Conservation (phyloP, 2,329 filamentous ascomycete species). For the Fonsecaea monophora region DNA sequence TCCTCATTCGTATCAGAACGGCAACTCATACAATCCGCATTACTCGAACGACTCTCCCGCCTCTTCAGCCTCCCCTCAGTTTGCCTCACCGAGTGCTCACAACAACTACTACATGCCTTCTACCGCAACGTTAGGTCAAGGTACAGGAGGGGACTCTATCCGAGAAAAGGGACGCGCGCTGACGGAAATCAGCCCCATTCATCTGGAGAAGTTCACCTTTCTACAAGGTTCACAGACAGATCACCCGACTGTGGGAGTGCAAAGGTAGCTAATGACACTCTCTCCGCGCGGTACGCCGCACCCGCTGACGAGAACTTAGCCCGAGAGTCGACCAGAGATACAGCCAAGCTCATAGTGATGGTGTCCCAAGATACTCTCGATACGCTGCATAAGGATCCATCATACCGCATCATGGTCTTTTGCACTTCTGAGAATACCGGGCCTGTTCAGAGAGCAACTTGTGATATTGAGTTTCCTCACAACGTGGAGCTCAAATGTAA, state of each 20-base stretch:
- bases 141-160: conserved; percentile 23
- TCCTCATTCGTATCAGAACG: conserved; percentile 26
- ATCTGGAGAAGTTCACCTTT: conserved; percentile 83
- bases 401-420: conserved; percentile 79
- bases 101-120: conserved; percentile 30
- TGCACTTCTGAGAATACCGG: conserved; percentile 70
- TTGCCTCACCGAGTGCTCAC: conserved; percentile 32
- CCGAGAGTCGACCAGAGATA: conserved; percentile 66
- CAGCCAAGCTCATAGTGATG: conserved; percentile 64
- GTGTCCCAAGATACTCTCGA: conserved; percentile 62
- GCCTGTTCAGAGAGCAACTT: conserved; percentile 56
- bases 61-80: conserved; percentile 38
- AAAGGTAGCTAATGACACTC: conserved; percentile 65
- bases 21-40: conserved; percentile 33
- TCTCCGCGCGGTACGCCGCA: conserved; percentile 35
- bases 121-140: conserved; percentile 14
- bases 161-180: conserved; percentile 21
- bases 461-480: conserved; percentile 85
- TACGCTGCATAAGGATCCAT: conserved; percentile 65
- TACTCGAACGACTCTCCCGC: conserved; percentile 38
- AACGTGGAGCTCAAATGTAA: conserved; percentile 95
- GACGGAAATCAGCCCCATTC: conserved; percentile 49
- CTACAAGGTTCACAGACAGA: conserved; percentile 70
- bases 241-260: conserved; percentile 71
- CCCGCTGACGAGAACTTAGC: conserved; percentile 49